These are phyloP conservation scores for Verticillium nonalfalfae DNA, from an alignment of 2,329 filamentous ascomycete species.

Conservation along the genomic window DNA sequence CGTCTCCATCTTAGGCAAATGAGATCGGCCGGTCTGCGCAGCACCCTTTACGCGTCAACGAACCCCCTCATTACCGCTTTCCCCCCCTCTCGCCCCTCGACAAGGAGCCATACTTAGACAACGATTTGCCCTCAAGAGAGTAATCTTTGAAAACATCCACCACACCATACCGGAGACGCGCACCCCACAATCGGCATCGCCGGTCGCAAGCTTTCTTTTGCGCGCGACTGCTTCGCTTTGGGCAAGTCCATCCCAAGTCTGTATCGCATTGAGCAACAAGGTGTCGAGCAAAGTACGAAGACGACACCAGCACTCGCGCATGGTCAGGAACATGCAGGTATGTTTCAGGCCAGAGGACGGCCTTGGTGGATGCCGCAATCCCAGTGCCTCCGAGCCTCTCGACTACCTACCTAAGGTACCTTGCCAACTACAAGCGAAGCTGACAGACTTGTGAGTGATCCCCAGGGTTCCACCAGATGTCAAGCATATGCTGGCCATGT, in stretches of 20 bases:
- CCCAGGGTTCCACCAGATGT: neutral
- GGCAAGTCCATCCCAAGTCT: neutral
- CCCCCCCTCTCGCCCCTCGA: neutral
- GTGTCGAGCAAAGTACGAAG: neutral
- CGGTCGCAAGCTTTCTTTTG: neutral
- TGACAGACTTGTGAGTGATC: neutral
- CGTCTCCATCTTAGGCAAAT: neutral
- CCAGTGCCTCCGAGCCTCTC: neutral
- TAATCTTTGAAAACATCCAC: neutral
- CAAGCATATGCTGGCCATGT: no score
- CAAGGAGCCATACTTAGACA: neutral
- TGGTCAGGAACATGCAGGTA: neutral
- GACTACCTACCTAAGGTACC: no score
- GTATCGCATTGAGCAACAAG: neutral
- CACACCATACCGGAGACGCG: neutral
- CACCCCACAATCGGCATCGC: neutral
- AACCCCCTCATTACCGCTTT: neutral
- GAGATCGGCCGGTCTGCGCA: neutral
- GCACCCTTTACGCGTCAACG: neutral
- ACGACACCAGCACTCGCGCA: neutral
- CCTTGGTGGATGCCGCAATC: neutral
- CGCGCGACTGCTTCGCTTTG: neutral
- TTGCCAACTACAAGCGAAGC: neutral
- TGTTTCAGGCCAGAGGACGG: neutral
- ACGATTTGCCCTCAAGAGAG: neutral